Evolutionary conservation across 2,329 filamentous ascomycete species (phyloP).

Genomic region (Sclerotinia borealis): DNA sequence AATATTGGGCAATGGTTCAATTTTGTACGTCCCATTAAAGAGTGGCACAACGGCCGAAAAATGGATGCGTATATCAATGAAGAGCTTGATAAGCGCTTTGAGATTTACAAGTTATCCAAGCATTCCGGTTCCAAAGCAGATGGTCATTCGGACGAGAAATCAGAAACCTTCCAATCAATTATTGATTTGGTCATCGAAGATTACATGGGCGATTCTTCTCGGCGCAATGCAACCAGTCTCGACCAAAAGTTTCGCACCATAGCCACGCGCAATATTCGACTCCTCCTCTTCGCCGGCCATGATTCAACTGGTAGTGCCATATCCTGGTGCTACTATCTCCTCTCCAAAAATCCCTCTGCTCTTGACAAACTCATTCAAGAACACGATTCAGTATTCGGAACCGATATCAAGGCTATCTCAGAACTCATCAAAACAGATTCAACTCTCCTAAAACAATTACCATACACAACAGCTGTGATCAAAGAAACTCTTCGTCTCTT

Average conservation of each 20-base stretch:
- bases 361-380: conserved; percentile 18
- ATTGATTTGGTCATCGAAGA: conserved; percentile 21
- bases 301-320: conserved; percentile 22
- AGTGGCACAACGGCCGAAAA: conserved; percentile 19
- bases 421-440: conserved; percentile 14
- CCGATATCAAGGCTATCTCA: conserved; percentile 10
- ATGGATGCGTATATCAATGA: conserved; percentile 23
- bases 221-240: conserved; percentile 1
- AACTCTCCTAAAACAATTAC: conserved; percentile 17
- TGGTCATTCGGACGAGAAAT: not conserved
- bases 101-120: not conserved
- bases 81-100: conserved; percentile 23
- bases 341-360: conserved; percentile 18
- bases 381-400: conserved; percentile 23
- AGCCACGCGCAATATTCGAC: conserved; percentile 16
- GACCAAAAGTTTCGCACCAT: conserved; percentile 17
- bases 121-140: conserved; percentile 10
- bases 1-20: conserved; percentile 19
- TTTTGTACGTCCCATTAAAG: conserved; percentile 15
- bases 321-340: conserved; percentile 18
- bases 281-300: conserved; percentile 23
- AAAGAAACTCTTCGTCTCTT: conserved; percentile 24
- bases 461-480: conserved; percentile 23
- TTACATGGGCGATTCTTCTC: conserved; percentile 17
- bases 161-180: conserved; percentile 13